Base-by-base conservation (phyloP, 306 rosid species). In the Lotus japonicus region DNA sequence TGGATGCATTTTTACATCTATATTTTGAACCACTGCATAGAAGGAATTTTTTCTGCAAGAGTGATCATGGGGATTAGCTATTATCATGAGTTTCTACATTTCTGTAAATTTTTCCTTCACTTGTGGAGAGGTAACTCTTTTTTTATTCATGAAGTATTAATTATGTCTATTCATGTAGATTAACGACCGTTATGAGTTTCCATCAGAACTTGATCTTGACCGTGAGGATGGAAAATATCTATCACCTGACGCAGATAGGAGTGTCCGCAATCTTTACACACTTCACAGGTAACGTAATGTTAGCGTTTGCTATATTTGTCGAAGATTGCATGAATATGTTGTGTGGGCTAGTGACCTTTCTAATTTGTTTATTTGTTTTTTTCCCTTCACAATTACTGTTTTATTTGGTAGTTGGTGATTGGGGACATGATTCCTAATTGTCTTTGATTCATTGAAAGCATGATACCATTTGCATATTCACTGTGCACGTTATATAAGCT, bases 141-240 rank as follows among this genome's bases (percentile, higher is more conserved):
- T 33, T 69, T 41, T 15, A 14, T 58, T 11, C 51, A 31, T 48
- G 33, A 9, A 54, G 56, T 71, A 35, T 56, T 45, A 41, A 62
- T 61, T 9, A 8, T 31, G 60, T 65, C 53, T 41, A 36, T 17
- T 36, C 52, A 18, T 55, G 75, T 81, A 92, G 98, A 92, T 92
- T 42, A 89, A 92, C 69, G 98, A 92, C 69, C 95, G 91, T 39
- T 92, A 92, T 83, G 98, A 92, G 88, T 92, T 92, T 77, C 98
- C 98, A 17, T 74, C 82, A 82, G 92, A 92, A 89, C 87, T 92
- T 74, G 96, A 92, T 75, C 98, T 92, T 66, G 98, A 92, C 66
- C 85, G 91, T 63, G 98, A 92, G 79, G 71, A 87, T 80, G 96
- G 98, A 9, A 92, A 86, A 59, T 92, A 92, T 83, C 75, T 92